Evolutionary conservation across 345 rosid genomes (phyloP).

Genomic region (Eucalyptus pauciflora): DNA sequence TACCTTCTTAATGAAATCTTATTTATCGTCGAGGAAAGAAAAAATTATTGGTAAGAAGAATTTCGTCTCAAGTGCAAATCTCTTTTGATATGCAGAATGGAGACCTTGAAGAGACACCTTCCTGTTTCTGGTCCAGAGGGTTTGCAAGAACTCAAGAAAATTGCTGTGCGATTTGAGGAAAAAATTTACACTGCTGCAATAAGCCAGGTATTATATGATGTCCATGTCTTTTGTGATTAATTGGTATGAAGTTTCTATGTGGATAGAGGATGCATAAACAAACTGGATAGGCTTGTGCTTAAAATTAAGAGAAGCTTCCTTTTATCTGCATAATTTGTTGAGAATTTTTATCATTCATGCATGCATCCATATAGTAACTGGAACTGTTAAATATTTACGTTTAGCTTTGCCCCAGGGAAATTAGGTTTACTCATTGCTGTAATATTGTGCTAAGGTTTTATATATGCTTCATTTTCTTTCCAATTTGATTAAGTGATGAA

Average conservation of each 20-base stretch:
- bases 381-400: neutral
- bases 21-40: neutral
- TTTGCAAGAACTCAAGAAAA: conserved; percentile 51
- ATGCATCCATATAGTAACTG: neutral
- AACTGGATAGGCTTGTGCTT: neutral
- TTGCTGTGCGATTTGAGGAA: conserved; percentile 72
- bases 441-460: neutral
- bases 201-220: conserved; percentile 38
- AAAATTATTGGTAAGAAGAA: neutral
- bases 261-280: neutral
- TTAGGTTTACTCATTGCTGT: neutral
- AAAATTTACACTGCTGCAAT: conserved; percentile 51
- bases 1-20: neutral
- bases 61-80: neutral
- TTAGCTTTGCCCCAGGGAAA: neutral
- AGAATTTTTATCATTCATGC: neutral
- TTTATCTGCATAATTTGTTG: neutral
- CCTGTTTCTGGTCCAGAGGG: conserved; percentile 69
- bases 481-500: neutral
- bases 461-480: neutral
- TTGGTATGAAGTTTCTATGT: neutral
- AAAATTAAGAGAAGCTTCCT: neutral
- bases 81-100: conserved; percentile 32
- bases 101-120: conserved; percentile 50
- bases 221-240: neutral